phyloP scores from a whole-genome alignment of 1,139 yeast genomes.

The Geotrichum citri-aurantii region DNA sequence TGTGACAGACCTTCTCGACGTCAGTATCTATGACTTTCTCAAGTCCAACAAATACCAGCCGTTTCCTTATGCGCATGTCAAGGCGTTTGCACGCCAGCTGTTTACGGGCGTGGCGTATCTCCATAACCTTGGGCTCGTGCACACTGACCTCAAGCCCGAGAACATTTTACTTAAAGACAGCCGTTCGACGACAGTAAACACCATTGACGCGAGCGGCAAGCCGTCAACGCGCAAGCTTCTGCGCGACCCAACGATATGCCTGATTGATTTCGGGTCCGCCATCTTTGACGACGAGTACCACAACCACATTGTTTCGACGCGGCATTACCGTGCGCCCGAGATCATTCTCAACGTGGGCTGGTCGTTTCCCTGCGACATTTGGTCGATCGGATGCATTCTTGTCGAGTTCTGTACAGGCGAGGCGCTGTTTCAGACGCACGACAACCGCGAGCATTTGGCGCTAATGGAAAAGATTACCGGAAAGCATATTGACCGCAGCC shows the following conservation, averaged over 20 bases:
- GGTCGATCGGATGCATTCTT: constrained; percentile 96
- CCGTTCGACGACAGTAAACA: not conserved
- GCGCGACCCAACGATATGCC: constrained; percentile 71
- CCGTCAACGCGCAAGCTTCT: constrained; percentile 44
- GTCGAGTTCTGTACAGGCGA: constrained; percentile 91
- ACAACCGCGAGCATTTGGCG: constrained; percentile 87
- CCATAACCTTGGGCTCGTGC: constrained; percentile 83
- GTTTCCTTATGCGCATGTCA: constrained; percentile 78
- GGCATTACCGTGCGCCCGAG: constrained; percentile 97
- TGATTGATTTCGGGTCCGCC: constrained; percentile 95
- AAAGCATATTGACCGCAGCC: constrained; percentile 29
- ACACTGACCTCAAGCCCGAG: constrained; percentile 94
- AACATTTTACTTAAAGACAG: constrained; percentile 59
- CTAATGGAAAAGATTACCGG: constrained; percentile 78
- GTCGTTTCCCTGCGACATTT: constrained; percentile 89
- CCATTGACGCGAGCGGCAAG: constrained; percentile 18
- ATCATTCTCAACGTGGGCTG: constrained; percentile 90
- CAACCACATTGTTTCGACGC: constrained; percentile 79
- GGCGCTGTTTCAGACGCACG: constrained; percentile 91
- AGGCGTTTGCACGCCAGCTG: constrained; percentile 79
- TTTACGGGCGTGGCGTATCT: constrained; percentile 80
- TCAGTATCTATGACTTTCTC: constrained; percentile 83
- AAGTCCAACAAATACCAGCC: constrained; percentile 60
- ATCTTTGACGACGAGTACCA: constrained; percentile 92
- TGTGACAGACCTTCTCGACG: constrained; percentile 80